Conservation (phyloP, 768 basidiomycete genomes). For the Leccinum truebloodii region DNA sequence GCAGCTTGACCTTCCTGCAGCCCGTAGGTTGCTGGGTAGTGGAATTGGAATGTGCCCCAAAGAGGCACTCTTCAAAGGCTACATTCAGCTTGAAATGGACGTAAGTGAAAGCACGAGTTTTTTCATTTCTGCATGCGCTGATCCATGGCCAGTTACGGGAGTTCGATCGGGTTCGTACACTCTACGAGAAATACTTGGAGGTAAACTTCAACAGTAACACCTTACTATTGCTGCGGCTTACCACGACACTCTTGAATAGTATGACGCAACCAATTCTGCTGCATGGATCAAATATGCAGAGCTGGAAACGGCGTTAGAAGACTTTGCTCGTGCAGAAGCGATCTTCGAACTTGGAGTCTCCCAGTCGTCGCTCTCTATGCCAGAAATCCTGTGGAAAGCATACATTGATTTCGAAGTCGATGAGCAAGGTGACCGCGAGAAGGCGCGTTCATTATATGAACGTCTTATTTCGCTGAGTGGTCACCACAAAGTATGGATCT, state of each 20-base stretch:
- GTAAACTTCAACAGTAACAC: constrained; percentile 39
- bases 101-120: constrained; percentile 41
- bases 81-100: constrained; percentile 92
- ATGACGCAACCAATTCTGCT: constrained; percentile 85
- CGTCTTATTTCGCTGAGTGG: constrained; percentile 82
- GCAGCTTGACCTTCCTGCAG: constrained; percentile 75
- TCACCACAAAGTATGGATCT: constrained; percentile 97
- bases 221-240: neutral
- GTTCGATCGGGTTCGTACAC: constrained; percentile 87
- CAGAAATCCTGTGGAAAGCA: constrained; percentile 91
- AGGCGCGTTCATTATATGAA: constrained; percentile 85
- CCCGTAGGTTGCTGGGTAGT: constrained; percentile 85
- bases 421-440: constrained; percentile 83
- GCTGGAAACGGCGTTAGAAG: constrained; percentile 84
- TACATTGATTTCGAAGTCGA: constrained; percentile 97
- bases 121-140: constrained; percentile 6
- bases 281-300: constrained; percentile 98
- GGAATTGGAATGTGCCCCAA: constrained; percentile 97
- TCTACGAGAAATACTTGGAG: constrained; percentile 95
- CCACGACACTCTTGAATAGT: constrained; percentile 41
- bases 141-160: constrained; percentile 68
- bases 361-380: constrained; percentile 88
- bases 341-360: constrained; percentile 92
- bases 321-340: constrained; percentile 84
- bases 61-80: constrained; percentile 92